These are phyloP conservation scores for Jatropha podagrica DNA, from an alignment of 441 rosid genomes.

Conservation along the genomic window DNA sequence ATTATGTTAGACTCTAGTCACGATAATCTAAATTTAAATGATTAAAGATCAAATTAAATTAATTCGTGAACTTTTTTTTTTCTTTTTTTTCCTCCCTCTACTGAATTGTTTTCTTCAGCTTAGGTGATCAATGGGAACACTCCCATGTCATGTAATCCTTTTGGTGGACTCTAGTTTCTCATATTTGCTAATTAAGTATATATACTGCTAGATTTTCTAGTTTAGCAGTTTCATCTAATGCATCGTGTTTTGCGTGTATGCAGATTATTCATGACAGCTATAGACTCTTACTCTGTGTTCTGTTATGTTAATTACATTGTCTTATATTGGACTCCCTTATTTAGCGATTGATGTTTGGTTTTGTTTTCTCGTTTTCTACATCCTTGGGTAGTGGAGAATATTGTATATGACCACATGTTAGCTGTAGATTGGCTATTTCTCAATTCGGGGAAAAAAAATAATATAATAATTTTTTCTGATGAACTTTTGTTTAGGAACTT, in stretches of 20 bases:
- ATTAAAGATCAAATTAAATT: neutral
- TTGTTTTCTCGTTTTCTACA: conserved; percentile 1
- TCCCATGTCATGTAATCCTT: neutral
- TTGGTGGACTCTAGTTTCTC: neutral
- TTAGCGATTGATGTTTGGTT: conserved; percentile 13
- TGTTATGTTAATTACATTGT: neutral
- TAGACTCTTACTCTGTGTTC: neutral
- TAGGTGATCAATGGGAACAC: neutral
- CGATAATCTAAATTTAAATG: neutral
- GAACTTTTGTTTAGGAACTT: neutral
- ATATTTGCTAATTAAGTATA: neutral
- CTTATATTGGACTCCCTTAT: neutral
- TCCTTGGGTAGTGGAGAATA: conserved; percentile 8
- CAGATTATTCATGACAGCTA: neutral
- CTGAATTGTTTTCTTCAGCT: neutral
- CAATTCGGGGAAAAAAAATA: neutral
- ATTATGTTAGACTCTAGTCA: too few relatives aligned
- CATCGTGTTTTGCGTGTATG: too few relatives aligned
- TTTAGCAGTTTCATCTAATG: neutral
- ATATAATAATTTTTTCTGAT: neutral
- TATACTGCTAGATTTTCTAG: neutral
- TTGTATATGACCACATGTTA: conserved; percentile 7
- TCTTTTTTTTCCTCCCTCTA: neutral
- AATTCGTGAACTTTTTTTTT: neutral
- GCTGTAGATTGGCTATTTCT: conserved; percentile 19